Base-by-base conservation (phyloP, 78 protist genomes). In the Dictyostelium citrinum region DNA sequence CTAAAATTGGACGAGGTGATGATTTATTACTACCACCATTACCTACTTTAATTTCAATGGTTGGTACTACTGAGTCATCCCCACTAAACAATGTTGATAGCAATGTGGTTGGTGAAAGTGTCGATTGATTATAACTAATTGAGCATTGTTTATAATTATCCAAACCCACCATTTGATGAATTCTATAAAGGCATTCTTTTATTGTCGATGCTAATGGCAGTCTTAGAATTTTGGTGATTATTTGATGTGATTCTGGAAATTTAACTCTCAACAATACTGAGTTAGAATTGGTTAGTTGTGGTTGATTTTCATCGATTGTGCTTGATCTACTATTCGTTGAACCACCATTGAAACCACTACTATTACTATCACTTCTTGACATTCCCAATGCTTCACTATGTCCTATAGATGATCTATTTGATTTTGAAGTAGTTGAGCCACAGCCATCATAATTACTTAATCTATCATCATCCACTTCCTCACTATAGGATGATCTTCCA, bases 181-280 rank as follows among this genome's bases (percentile, higher is more conserved):
- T 78, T 43, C 41, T 81, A 64, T 46, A 71, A 14, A 88, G n/a
- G n/a, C 79, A 60, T 61, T 88, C 93, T 22, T 78, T 88, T 2
- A 78, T 67, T 6, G 85, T 78, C 4, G 31, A n/a, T 16, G 45
- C 20, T 9, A 88, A 64, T 41, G 93, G 85, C 29, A 88, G 68
- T 41, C 93, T 45, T 33, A 78, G 29, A 2, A 88, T 83, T 35
- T 88, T 88, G 0, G 84, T 68, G 5, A 88, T 88, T 17, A 88
- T 33, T 20, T 72, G 93, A 67, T 88, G 93, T 22, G 93, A 88
- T 22, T 33, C 76, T 78, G 93, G 93, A 6, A 88, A 51, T 49
- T 88, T 88, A 5, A 88, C 85, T 22, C 93, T 81, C 9, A 88
- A 24, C 12, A 88, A 16, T 11, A 88, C 85, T 9, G 67, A 49